Percentiles rank a stretch among this genome's conserved stretches.
Evolutionary conservation across 305 asterid species (phyloP).

Genomic region (Fraxinus baroniana): DNA sequence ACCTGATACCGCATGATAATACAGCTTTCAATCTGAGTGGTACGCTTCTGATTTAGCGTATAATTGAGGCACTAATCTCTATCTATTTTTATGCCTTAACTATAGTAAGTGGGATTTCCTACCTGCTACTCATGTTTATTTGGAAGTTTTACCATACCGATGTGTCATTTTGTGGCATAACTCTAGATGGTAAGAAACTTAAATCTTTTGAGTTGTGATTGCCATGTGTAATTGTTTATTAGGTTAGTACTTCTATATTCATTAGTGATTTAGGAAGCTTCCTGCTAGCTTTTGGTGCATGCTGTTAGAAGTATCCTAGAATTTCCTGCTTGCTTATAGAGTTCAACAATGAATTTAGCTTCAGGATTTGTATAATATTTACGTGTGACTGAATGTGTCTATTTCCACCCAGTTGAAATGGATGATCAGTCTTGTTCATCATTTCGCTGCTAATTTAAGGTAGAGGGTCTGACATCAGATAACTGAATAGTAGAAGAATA

Average conservation of each 20-base stretch:
- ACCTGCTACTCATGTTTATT: background rate
- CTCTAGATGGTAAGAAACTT: background rate
- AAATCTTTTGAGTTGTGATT: background rate
- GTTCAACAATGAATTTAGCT: background rate
- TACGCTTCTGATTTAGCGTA: background rate
- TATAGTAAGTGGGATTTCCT: background rate
- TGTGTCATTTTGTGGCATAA: background rate
- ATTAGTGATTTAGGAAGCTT: background rate
- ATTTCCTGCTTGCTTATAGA: background rate
- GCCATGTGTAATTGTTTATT: background rate
- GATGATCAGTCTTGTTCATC: background rate
- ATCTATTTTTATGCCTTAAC: background rate
- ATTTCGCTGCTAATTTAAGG: background rate
- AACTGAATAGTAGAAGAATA: background rate
- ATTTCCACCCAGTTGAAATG: background rate
- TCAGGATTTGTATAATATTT: background rate
- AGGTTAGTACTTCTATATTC: background rate
- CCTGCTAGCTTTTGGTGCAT: slow-evolving; percentile 1
- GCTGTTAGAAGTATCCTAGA: background rate
- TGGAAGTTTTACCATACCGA: background rate
- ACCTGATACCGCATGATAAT: background rate
- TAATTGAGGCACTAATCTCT: background rate
- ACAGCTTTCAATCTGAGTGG: background rate
- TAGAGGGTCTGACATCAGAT: background rate
- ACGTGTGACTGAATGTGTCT: background rate